Evolutionary conservation across 2,329 filamentous ascomycete species (phyloP).

Genomic region (Phoma sp.): DNA sequence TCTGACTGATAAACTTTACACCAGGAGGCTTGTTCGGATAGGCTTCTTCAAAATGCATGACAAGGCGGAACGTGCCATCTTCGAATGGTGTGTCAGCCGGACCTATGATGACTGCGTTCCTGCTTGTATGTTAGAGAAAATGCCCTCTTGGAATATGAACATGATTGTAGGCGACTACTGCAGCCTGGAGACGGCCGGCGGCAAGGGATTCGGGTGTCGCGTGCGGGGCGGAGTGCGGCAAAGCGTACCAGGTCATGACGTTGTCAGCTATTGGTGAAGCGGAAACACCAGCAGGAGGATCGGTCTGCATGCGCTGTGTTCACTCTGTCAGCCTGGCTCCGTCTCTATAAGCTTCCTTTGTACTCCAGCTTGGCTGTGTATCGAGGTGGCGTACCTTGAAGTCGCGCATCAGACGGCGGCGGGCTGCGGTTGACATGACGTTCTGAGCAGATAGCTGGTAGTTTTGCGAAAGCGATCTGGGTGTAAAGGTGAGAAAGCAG

Average conservation of each 20-base stretch:
- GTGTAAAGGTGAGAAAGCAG: background rate
- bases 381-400: constrained; percentile 77
- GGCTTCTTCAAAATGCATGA: constrained; percentile 99
- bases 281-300: constrained; percentile 94
- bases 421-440: constrained; percentile 88
- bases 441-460: background rate
- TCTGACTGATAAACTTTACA: constrained; percentile 97
- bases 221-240: constrained; percentile 29
- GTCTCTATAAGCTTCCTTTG: background rate
- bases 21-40: constrained; percentile 98
- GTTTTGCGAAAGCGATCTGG: background rate
- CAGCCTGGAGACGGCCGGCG: background rate
- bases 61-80: constrained; percentile 94
- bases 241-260: constrained; percentile 88
- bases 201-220: constrained; percentile 25
- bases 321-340: constrained; percentile 16
- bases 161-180: background rate
- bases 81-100: constrained; percentile 97
- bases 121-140: constrained; percentile 51
- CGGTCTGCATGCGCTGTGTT: constrained; percentile 93
- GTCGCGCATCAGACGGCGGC: constrained; percentile 96
- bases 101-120: constrained; percentile 98
- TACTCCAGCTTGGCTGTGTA: constrained; percentile 3
- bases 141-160: too few species aligned
- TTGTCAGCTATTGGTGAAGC: constrained; percentile 95